These are phyloP conservation scores for Phytophthora tentaculata DNA, from an alignment of 352 stramenopile species.

Conservation along the genomic window DNA sequence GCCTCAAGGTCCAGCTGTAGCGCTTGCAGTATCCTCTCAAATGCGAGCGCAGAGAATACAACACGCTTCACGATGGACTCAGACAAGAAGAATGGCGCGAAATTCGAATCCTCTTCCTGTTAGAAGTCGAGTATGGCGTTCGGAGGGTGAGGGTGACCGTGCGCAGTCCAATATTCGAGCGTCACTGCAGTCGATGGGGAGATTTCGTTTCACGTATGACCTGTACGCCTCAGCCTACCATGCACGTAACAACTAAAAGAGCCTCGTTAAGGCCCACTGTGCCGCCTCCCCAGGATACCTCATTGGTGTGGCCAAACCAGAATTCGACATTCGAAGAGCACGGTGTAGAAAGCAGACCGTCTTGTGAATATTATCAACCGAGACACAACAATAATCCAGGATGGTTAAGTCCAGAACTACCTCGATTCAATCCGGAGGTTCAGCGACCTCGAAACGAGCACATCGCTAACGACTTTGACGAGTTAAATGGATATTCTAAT, in stretches of 20 bases:
- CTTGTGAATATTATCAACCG: neutral
- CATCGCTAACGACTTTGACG: neutral
- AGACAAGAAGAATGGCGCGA: conserved; percentile 7
- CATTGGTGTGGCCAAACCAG: neutral
- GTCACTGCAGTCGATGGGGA: conserved; percentile 14
- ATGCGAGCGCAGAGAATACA: conserved; percentile 4
- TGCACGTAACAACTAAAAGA: neutral
- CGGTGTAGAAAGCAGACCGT: neutral
- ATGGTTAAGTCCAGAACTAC: neutral
- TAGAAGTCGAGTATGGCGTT: conserved; percentile 12
- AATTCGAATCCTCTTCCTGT: conserved; percentile 31
- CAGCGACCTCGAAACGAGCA: conserved; percentile 1
- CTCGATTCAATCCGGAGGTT: neutral
- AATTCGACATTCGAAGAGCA: neutral
- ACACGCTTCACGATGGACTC: neutral
- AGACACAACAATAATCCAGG: neutral
- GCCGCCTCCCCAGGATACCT: neutral
- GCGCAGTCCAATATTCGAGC: conserved; percentile 48
- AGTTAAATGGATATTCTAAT: neutral
- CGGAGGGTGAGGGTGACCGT: conserved; percentile 41
- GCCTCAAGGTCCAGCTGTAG: neutral
- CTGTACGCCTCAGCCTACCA: conserved; percentile 4
- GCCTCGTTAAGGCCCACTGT: no score
- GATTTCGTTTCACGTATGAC: conserved; percentile 9
- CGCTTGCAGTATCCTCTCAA: conserved; percentile 1